Evolutionary conservation across 176 grass and related monocot genomes (phyloP), one percentile per base, ranked within the genome.

Genomic region (Tuctoria greenei): DNA sequence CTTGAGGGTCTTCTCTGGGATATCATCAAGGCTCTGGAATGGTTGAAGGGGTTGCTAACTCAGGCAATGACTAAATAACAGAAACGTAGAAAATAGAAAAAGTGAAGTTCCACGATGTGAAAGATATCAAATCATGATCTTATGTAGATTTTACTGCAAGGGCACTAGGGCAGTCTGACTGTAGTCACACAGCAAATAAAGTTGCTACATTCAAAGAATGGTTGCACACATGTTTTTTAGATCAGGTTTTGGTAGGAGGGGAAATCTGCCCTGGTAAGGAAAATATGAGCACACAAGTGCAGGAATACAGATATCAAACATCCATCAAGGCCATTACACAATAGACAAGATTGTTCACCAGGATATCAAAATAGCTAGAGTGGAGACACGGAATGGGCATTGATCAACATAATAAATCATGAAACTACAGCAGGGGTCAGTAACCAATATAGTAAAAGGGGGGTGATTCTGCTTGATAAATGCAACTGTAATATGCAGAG

Each of bases 1-100:
- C 59, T 26, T 81, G 60, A 99, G 89, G 61, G 77, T 44, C 79
- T 88, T 95, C 69, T 84, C 82, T 31, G 77, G 50, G 47, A 99
- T 92, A 72, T 99, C 95, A 71, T 90, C 82, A 47, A 82, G 78
- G 79, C 80, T 84, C 95, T 99, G 77, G 38, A 86, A 91, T 67
- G 55, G 43, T 79, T 44, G 25, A 68, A 80, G 41, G 37, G 50
- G 70, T 50, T 57, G 67, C 52, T 71, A 58, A 65, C 60, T 75
- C 75, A 64, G 21, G 8, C 49, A 69, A 69, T 11, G n/a, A 27
- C 1, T 24, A 79, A 60, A 65, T 54, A 66, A 27, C 6, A 60
- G 42, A 9, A 25, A 66, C 28, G 31, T 1, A 3, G 47, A n/a
- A 39, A 23, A 58, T 65, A 20, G 23, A 4, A 38, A 78, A 57